These are phyloP conservation scores for Globisporangium perplexum DNA, from an alignment of 352 stramenopile genomes.

Conservation along the genomic window DNA sequence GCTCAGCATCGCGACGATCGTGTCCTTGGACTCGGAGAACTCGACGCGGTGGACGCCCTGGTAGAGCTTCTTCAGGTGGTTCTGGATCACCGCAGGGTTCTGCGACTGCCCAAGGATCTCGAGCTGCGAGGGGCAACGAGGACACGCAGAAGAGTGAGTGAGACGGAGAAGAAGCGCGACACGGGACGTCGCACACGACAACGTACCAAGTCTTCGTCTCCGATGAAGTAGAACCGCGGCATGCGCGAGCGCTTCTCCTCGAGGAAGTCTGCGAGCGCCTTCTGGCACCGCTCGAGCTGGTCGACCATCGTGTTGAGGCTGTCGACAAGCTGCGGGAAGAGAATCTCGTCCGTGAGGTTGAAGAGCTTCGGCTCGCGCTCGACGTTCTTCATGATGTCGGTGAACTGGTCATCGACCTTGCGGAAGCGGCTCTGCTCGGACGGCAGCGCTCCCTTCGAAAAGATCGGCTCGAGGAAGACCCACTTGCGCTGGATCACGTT, in stretches of 20 bases:
- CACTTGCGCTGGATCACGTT: conserved; percentile 94
- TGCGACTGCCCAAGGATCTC: conserved; percentile 94
- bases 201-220: conserved; percentile 87
- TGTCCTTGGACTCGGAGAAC: conserved; percentile 76
- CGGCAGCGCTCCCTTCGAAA: conserved; percentile 90
- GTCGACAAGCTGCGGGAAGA: conserved; percentile 86
- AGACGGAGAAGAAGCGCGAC: not conserved
- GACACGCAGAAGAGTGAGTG: not conserved
- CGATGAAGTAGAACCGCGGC: conserved; percentile 97
- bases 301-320: conserved; percentile 85
- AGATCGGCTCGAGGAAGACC: conserved; percentile 97
- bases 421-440: conserved; percentile 89
- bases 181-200: too few species aligned
- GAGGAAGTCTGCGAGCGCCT: conserved; percentile 92
- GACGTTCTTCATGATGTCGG: conserved; percentile 89
- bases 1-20: conserved; percentile 89
- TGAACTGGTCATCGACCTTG: conserved; percentile 92
- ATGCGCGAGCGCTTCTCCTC: conserved; percentile 92
- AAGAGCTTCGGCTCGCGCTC: conserved; percentile 90
- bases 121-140: conserved; percentile 20
- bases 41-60: conserved; percentile 91
- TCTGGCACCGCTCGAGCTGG: conserved; percentile 93
- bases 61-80: conserved; percentile 95
- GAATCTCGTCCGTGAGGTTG: conserved; percentile 87
- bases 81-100: conserved; percentile 92